phyloP scores from a whole-genome alignment of 2,329 filamentous ascomycete genomes.

The Aaosphaeria pasadenensis region DNA sequence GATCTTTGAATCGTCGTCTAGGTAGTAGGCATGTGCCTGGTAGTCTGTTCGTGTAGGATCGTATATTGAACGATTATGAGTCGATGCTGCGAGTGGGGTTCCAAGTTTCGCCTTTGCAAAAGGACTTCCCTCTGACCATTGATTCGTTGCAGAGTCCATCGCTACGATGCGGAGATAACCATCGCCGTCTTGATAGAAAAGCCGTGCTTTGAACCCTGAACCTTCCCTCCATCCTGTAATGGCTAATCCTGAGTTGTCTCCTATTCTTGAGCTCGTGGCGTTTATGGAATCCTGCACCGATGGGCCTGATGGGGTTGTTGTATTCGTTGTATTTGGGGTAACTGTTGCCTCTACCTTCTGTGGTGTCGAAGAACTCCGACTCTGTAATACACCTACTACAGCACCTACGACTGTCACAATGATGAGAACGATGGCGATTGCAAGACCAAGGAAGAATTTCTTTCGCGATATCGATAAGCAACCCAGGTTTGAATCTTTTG shows the following conservation, averaged over 20 bases:
- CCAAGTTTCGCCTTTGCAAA: background rate
- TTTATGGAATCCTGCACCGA: background rate
- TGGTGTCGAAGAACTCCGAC: background rate
- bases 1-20: conserved; percentile 3
- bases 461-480: background rate
- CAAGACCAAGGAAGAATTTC: background rate
- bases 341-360: background rate
- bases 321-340: background rate
- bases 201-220: background rate
- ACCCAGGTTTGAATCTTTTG: too few species aligned
- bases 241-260: background rate
- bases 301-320: background rate
- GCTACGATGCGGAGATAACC: background rate
- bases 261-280: background rate
- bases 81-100: background rate
- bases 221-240: background rate
- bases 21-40: conserved; percentile 2
- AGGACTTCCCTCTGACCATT: background rate
- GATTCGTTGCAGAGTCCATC: conserved; percentile 1
- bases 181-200: background rate
- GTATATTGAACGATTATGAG: background rate
- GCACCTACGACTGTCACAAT: background rate
- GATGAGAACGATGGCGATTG: background rate
- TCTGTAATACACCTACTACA: background rate
- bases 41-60: background rate